phyloP scores from a whole-genome alignment of 2,329 filamentous ascomycete genomes.

The Monilinia aucupariae region DNA sequence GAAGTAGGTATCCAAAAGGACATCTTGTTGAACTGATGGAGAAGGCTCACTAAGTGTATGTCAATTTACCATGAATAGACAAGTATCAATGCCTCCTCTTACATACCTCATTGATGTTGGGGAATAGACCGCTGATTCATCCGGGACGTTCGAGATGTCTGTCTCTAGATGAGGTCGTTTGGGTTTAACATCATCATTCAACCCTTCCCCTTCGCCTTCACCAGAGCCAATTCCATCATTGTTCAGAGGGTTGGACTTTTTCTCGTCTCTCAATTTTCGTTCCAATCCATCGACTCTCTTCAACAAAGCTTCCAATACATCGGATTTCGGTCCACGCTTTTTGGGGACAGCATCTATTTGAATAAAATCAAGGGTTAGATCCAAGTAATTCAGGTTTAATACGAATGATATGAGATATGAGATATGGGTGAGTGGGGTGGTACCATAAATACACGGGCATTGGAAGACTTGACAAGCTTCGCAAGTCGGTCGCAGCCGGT shows the following conservation, averaged over 20 bases:
- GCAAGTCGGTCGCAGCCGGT: conserved; percentile 74
- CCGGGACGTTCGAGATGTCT: conserved; percentile 32
- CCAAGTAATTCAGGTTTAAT: background rate
- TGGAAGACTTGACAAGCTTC: conserved; percentile 88
- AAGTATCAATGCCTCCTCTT: background rate
- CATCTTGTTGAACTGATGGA: conserved; percentile 49
- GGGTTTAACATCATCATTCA: conserved; percentile 36
- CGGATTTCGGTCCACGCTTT: conserved; percentile 84
- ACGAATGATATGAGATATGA: background rate
- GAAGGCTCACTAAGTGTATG: conserved; percentile 41
- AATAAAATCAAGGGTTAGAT: conserved; percentile 16
- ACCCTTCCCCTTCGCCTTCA: conserved; percentile 25
- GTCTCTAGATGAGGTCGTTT: conserved; percentile 38
- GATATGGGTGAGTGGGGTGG: conserved; percentile 25
- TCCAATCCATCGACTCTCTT: conserved; percentile 84
- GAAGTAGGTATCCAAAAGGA: conserved; percentile 74
- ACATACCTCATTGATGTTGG: conserved; percentile 39
- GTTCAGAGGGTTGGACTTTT: conserved; percentile 38
- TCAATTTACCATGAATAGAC: background rate
- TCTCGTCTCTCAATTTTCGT: conserved; percentile 68
- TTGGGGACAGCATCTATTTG: conserved; percentile 75
- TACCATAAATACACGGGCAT: conserved; percentile 83
- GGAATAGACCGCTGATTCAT: conserved; percentile 41
- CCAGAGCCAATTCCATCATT: conserved; percentile 23
- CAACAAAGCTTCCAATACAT: conserved; percentile 76